Base-by-base conservation (phyloP, 1,139 yeast genomes). In the Pichia sp. region DNA sequence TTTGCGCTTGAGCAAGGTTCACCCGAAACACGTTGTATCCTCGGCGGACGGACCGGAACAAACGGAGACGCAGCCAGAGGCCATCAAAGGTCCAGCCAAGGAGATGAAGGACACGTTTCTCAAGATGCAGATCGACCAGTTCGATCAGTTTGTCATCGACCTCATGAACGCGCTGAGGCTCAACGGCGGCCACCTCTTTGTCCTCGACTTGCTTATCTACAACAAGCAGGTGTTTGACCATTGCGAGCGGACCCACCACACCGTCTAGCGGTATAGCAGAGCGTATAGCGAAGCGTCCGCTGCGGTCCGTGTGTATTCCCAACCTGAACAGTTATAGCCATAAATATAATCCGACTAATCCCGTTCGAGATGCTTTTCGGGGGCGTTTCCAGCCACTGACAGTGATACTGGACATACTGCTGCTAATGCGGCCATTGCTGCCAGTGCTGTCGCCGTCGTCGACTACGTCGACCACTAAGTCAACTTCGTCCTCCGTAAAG, bases 181-280 rank as follows among this genome's bases (percentile, higher is more conserved):
- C 41, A 77, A 76, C 55, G 79, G 79, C 16, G 79, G 79, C 1
- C 78, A 77, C 59, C 63, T 75, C 7, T 75, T 75, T 56, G 70
- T 74, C 6, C 69, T 77, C 57, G 81, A 76, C 58, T 64, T 76
- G 2, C 61, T 76, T 50, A 60, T 73, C 30, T 71, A 72, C 45
- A 71, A 73, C 56, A 71, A 71, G 54, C 65, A 68, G 54, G 68
- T 69, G 9, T 73, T 75, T 55, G 78, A 75, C 54, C 61, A 58
- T 42, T 61, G 67, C 50, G 71, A 73, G 54, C 66, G 67, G 55
- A 60, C 45, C 17, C 17, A 48, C 12, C 50, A 48, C 31, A 12
- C 16, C 10, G 45, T 48, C 6, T 48, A 24, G 27, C 24, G 24
- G 24, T 20, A 20, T 20, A 20, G 24, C 24, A 20, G 2, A 20